Percentiles rank a stretch among this genome's conserved stretches.
Conservation (phyloP, 2,329 filamentous ascomycete species). For the Aspergillus fructus region DNA sequence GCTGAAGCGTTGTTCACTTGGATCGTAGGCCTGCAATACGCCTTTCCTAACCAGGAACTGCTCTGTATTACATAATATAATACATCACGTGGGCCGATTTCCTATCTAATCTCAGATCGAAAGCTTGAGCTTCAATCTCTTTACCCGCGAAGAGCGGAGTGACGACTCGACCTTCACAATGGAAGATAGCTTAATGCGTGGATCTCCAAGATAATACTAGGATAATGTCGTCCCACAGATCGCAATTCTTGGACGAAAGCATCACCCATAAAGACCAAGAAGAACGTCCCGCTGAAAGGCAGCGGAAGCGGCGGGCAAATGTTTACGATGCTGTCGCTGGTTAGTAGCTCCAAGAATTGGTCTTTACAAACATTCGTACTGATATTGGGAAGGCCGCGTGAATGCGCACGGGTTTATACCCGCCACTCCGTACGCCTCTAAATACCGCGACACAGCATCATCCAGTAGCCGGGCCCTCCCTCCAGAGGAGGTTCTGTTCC, state of each 20-base stretch:
- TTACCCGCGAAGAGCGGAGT: background rate
- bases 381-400: conserved; percentile 45
- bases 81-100: background rate
- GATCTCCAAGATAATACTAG: background rate
- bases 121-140: background rate
- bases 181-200: background rate
- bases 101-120: background rate
- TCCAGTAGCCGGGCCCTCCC: conserved; percentile 42
- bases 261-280: conserved; percentile 10
- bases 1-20: too few relatives aligned
- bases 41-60: too few relatives aligned
- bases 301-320: conserved; percentile 41
- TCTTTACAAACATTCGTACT: background rate
- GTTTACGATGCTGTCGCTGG: conserved; percentile 62
- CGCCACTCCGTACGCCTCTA: conserved; percentile 22
- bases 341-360: conserved; percentile 20
- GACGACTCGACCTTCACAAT: background rate
- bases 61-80: too few relatives aligned
- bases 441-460: conserved; percentile 35
- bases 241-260: conserved; percentile 22
- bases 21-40: too few relatives aligned
- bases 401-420: conserved; percentile 38
- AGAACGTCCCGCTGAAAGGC: conserved; percentile 6
- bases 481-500: conserved; percentile 61
- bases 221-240: conserved; percentile 23